These are phyloP conservation scores for Leucosporidium scottii DNA, from an alignment of 768 basidiomycete species.

Conservation along the genomic window DNA sequence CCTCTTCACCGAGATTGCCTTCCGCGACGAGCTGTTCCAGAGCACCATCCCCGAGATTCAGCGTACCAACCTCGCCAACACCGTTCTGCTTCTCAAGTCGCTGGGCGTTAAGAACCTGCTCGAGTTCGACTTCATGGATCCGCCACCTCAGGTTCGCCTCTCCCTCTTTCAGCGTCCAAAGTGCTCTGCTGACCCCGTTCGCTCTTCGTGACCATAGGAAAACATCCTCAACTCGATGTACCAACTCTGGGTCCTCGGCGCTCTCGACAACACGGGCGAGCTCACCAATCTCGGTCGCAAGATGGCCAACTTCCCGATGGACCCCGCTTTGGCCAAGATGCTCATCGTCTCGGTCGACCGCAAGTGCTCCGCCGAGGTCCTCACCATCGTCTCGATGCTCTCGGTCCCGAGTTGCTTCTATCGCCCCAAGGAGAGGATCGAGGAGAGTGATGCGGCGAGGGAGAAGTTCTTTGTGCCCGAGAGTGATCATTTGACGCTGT, in stretches of 20 bases:
- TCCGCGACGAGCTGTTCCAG: slow-evolving; percentile 85
- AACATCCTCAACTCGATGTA: slow-evolving; percentile 99
- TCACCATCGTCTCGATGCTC: slow-evolving; percentile 98
- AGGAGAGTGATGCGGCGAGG: slow-evolving; percentile 92
- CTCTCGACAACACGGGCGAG: slow-evolving; percentile 95
- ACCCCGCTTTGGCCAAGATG: slow-evolving; percentile 97
- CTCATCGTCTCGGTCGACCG: slow-evolving; percentile 90
- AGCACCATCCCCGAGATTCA: slow-evolving; percentile 98
- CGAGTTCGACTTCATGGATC: slow-evolving; percentile 99
- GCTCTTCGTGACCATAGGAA: slow-evolving; percentile 49
- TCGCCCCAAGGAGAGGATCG: slow-evolving; percentile 91
- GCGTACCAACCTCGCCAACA: slow-evolving; percentile 93
- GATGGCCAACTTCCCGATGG: slow-evolving; percentile 99
- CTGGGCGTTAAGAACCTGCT: slow-evolving; percentile 93
- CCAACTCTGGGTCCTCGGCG: slow-evolving; percentile 97
- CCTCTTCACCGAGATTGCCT: slow-evolving; percentile 94
- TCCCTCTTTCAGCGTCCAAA: too few species aligned
- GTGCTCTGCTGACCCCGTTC: neutral
- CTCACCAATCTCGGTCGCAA: slow-evolving; percentile 83
- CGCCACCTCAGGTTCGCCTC: slow-evolving; percentile 77
- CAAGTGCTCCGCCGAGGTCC: slow-evolving; percentile 86
- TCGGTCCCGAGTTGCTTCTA: slow-evolving; percentile 98
- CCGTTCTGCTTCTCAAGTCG: slow-evolving; percentile 86
- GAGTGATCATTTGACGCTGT: slow-evolving; percentile 87
- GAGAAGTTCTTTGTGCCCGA: slow-evolving; percentile 99